Conservation (phyloP, 1,284 basidiomycete species). For the Anthracocystis panici-leucophaei region DNA sequence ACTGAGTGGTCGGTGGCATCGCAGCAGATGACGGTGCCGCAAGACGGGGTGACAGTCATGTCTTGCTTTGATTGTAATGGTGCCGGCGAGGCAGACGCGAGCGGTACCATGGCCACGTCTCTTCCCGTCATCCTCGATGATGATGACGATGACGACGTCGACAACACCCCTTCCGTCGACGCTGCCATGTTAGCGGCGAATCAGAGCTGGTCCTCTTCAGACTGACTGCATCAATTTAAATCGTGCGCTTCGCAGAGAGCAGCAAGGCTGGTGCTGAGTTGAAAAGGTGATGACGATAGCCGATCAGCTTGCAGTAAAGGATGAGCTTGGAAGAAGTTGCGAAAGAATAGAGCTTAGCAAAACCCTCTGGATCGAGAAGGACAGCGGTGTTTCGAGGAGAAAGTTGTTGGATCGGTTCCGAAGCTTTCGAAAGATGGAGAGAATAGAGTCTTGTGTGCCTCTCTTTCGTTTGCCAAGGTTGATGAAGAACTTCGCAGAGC, state of each 20-base stretch:
- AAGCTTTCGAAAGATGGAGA: not conserved
- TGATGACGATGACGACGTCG: constrained; percentile 3
- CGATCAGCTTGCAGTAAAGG: not conserved
- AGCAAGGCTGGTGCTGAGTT: not conserved
- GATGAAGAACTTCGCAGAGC: not conserved
- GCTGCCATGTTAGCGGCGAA: constrained; percentile 14
- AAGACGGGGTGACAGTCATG: not conserved
- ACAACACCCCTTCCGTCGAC: constrained; percentile 28
- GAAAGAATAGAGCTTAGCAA: constrained; percentile 3
- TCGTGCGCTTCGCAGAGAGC: not conserved
- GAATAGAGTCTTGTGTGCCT: not conserved
- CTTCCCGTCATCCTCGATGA: not conserved
- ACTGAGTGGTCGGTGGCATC: constrained; percentile 24
- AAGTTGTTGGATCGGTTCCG: constrained; percentile 1
- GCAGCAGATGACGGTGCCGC: constrained; percentile 33
- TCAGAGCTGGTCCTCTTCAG: not conserved
- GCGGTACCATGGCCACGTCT: not conserved
- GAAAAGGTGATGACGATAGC: not conserved
- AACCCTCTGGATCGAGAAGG: not conserved
- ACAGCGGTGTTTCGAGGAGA: not conserved
- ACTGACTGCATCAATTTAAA: not conserved
- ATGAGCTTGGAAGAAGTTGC: not conserved
- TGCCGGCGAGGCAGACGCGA: constrained; percentile 6
- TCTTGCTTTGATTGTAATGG: not conserved
- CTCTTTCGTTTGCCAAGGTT: not conserved